phyloP scores from a whole-genome alignment of 176 grass and related monocot genomes.

The Hyparrhenia diplandra region DNA sequence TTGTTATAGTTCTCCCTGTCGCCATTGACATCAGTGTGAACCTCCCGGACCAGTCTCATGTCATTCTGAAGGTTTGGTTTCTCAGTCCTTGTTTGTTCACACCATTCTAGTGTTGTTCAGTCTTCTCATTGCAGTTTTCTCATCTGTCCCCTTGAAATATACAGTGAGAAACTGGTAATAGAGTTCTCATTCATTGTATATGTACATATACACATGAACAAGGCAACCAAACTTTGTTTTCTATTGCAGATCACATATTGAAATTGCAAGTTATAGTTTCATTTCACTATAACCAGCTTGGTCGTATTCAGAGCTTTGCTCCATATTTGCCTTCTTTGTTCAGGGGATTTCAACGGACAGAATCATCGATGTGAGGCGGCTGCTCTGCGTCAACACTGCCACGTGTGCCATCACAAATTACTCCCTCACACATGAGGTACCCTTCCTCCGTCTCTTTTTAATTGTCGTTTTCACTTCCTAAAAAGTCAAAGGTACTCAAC shows the following conservation, averaged over 20 bases:
- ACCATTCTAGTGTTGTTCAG: not conserved
- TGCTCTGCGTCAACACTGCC: slow-evolving; percentile 73
- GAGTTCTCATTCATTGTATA: not conserved
- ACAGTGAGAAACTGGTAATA: not conserved
- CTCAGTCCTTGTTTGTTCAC: not conserved
- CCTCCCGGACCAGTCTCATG: slow-evolving; percentile 82
- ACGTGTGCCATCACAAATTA: slow-evolving; percentile 88
- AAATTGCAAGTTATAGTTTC: not conserved
- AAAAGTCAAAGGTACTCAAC: no score
- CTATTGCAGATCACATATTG: not conserved
- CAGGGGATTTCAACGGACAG: slow-evolving; percentile 97
- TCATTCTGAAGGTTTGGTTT: slow-evolving; percentile 76
- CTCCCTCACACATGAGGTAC: slow-evolving; percentile 86
- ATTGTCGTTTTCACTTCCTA: no score
- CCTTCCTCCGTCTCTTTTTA: no score
- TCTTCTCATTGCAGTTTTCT: no score
- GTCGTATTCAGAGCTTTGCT: not conserved
- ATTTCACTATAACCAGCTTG: not conserved
- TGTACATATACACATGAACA: not conserved
- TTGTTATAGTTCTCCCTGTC: slow-evolving; percentile 67
- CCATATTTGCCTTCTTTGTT: not conserved
- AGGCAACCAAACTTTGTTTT: not conserved
- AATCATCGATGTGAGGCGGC: slow-evolving; percentile 84
- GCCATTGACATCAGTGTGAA: slow-evolving; percentile 85
- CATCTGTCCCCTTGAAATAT: not conserved